Evolutionary conservation across 768 basidiomycete species (phyloP).

Genomic region (Lactarius quietus): DNA sequence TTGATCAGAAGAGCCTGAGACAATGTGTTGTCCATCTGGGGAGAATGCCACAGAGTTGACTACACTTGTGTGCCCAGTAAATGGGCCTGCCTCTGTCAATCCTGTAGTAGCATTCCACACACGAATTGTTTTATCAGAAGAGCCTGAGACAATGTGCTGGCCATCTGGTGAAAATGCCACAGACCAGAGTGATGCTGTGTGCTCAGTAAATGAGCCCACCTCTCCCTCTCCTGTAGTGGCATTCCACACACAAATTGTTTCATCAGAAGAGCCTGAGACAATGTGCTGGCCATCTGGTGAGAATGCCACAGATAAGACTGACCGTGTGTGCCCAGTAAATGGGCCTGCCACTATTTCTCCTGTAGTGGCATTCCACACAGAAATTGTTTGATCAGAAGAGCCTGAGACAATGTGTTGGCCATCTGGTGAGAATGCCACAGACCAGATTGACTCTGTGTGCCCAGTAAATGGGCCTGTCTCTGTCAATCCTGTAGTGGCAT

Average conservation of each 20-base stretch:
- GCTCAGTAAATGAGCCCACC: not conserved
- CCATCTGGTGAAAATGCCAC: not conserved
- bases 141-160: not conserved
- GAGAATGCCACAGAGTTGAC: too few species aligned
- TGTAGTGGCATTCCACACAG: not conserved
- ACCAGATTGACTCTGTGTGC: not conserved
- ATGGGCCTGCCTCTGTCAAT: not conserved
- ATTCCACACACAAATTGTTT: not conserved
- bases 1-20: too few species aligned
- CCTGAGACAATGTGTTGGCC: not conserved
- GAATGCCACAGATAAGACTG: not conserved
- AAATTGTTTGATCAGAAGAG: not conserved
- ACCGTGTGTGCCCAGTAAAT: not conserved
- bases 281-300: not conserved
- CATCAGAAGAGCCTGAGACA: not conserved
- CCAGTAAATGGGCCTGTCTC: not conserved
- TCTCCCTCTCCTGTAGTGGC: not conserved
- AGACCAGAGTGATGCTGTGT: rapidly evolving
- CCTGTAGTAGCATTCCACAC: not conserved
- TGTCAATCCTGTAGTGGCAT: not conserved
- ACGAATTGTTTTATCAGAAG: not conserved
- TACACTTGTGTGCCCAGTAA: too few species aligned
- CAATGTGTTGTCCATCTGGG: too few species aligned
- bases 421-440: not conserved
- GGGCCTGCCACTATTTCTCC: not conserved